Evolutionary conservation across 768 basidiomycete genomes (phyloP).

Genomic region (Sistotremastrum suecicum): DNA sequence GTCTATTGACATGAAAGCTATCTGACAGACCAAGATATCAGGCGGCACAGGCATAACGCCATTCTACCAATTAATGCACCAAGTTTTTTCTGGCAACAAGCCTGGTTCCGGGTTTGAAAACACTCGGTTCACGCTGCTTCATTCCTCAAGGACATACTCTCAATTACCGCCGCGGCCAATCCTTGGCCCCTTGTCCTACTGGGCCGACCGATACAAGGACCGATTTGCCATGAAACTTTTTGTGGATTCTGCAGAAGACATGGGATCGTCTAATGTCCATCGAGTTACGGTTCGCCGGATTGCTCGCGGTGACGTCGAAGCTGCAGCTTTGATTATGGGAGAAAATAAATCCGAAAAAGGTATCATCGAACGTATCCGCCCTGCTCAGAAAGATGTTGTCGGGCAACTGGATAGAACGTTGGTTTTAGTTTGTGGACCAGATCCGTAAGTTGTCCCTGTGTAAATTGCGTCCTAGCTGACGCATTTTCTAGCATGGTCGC

Average conservation of each 20-base stretch:
- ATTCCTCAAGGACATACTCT: conserved; percentile 44
- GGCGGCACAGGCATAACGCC: conserved; percentile 84
- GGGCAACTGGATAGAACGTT: conserved; percentile 28
- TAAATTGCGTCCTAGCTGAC: conserved; percentile 4
- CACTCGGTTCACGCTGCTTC: conserved; percentile 59
- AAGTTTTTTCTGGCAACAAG: conserved; percentile 24
- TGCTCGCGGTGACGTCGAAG: conserved; percentile 31
- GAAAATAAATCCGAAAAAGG: conserved; percentile 18
- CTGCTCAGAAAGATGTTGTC: conserved; percentile 7
- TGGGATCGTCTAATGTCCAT: conserved; percentile 7
- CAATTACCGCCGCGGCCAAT: conserved; percentile 60
- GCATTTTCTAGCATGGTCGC: conserved; percentile 47
- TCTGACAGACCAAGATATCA: conserved; percentile 41
- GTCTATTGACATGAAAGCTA: background rate
- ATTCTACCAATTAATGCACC: conserved; percentile 63
- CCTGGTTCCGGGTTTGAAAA: conserved; percentile 9
- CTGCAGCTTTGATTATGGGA: conserved; percentile 15
- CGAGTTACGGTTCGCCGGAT: conserved; percentile 39
- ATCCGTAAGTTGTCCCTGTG: conserved; percentile 36
- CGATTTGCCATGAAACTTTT: conserved; percentile 45
- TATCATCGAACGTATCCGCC: conserved; percentile 7
- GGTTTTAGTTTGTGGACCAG: conserved; percentile 77
- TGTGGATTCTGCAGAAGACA: conserved; percentile 31
- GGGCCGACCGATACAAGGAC: conserved; percentile 38
- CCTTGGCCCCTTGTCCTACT: conserved; percentile 34